These are phyloP conservation scores for Ammopiptanthus mongolicus DNA, from an alignment of 306 rosid genomes.

Conservation along the genomic window DNA sequence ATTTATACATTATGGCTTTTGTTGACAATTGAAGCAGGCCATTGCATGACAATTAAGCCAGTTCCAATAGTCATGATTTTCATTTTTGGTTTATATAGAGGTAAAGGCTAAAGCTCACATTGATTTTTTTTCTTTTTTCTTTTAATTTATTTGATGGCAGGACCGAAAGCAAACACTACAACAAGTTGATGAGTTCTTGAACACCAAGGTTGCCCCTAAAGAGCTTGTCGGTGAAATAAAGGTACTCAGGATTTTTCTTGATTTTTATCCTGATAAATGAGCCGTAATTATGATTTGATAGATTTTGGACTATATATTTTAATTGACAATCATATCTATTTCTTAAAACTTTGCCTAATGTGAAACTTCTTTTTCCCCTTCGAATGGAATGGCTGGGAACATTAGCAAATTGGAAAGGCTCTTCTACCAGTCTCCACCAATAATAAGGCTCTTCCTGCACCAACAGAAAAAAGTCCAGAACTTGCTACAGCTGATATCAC, in stretches of 20 bases:
- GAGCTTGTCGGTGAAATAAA: conserved; percentile 74
- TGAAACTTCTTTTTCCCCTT: neutral
- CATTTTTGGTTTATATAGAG: neutral
- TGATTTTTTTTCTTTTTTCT: neutral
- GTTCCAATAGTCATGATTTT: neutral
- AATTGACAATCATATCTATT: neutral
- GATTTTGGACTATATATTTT: neutral
- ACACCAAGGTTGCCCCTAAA: conserved; percentile 85
- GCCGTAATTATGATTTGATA: neutral
- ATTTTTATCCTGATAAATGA: neutral
- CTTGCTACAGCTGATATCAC: conserved; percentile 35
- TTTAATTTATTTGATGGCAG: conserved; percentile 35
- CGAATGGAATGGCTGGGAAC: conserved; percentile 18
- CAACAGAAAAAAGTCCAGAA: conserved; percentile 41
- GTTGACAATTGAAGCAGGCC: neutral
- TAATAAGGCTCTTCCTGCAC: conserved; percentile 66
- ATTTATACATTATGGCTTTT: neutral
- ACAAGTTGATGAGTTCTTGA: conserved; percentile 72
- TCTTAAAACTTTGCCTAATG: neutral
- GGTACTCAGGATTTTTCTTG: conserved; percentile 34
- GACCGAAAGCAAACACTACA: conserved; percentile 71
- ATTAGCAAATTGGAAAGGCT: conserved; percentile 83
- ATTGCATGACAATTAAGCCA: neutral
- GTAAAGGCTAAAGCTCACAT: neutral
- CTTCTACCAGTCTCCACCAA: conserved; percentile 55